Evolutionary conservation across 768 basidiomycete genomes (phyloP).

Genomic region (Neoboletus magnificus): DNA sequence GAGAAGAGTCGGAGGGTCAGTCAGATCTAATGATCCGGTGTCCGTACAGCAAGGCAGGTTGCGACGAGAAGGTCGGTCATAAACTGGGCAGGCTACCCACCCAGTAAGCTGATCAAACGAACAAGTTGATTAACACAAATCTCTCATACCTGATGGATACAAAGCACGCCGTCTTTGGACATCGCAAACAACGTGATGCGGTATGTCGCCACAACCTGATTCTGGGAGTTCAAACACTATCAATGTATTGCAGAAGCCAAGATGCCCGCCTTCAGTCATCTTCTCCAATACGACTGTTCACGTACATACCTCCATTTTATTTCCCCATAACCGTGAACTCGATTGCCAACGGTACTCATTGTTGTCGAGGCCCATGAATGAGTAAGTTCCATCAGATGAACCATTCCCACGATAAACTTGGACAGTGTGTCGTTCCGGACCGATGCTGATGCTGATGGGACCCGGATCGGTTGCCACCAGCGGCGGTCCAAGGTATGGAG

Average conservation of each 20-base stretch:
- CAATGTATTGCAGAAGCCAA: neutral
- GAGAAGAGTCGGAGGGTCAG: neutral
- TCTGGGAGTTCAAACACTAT: slow-evolving; percentile 24
- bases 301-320: slow-evolving; percentile 24
- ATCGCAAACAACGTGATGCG: slow-evolving; percentile 29
- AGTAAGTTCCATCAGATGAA: slow-evolving; percentile 1
- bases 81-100: slow-evolving; percentile 15
- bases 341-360: slow-evolving; percentile 25
- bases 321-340: slow-evolving; percentile 9
- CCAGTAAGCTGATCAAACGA: slow-evolving; percentile 3
- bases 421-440: slow-evolving; percentile 4
- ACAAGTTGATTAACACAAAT: neutral
- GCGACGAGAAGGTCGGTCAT: slow-evolving; percentile 32
- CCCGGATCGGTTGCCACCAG: slow-evolving; percentile 8
- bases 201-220: slow-evolving; percentile 30
- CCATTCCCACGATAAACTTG: slow-evolving; percentile 10
- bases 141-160: slow-evolving; percentile 27
- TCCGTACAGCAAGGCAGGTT: slow-evolving; percentile 32
- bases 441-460: slow-evolving; percentile 20
- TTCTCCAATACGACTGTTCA: neutral
- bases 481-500: slow-evolving; percentile 29
- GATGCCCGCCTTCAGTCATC: neutral
- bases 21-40: slow-evolving; percentile 23
- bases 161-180: slow-evolving; percentile 31
- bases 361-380: slow-evolving; percentile 25